Evolutionary conservation across 495 filamentous ascomycete genomes (phyloP), one percentile per base, ranked within the genome.

Genomic region (Penicillium silybi): DNA sequence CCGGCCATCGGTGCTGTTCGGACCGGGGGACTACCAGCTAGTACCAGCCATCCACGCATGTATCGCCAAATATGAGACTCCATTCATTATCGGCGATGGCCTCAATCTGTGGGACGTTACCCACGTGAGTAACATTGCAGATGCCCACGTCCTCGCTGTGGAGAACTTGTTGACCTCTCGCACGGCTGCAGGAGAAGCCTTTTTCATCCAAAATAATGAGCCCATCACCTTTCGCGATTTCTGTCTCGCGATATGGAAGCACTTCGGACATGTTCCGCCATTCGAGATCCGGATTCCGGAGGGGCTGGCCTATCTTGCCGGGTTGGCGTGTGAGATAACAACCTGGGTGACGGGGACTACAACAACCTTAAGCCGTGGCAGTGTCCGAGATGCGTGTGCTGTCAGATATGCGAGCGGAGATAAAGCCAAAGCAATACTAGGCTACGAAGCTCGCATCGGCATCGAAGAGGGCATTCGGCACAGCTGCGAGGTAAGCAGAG

Each of bases 191-290:
- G 84, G 84, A 0, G 73, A 85, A 52, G 78, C 74, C 15, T 82
- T 86, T 57, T 85, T 82, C 63, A 80, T 86, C 27, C 79, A 81
- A 42, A 86, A 86, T 52, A 78, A 84, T 44, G 76, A 86, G 56
- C 80, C 79, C 16, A 75, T 84, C 25, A 62, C 80, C 18, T 82
- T 85, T 56, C 74, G 84, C 26, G 77, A 81, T 61, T 82, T 85
- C 50, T 80, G 82, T 45, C 64, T 84, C 5, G 72, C 70, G 11
- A 69, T 86, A 20, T 85, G 82, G 83, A 72, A 65, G 8, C 69
- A 82, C 46, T 85, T 85, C 46, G 77, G 74, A 11, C 82, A 85
- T 61, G 66, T 68, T 6, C 82, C 81, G 32, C 67, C 67, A 3
- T 78, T 71, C 52, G 61, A 79, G 46, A 26, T 84, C 19, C 69